Conservation (phyloP, 257 asterid genomes). For the Solanum chiquidenum region DNA sequence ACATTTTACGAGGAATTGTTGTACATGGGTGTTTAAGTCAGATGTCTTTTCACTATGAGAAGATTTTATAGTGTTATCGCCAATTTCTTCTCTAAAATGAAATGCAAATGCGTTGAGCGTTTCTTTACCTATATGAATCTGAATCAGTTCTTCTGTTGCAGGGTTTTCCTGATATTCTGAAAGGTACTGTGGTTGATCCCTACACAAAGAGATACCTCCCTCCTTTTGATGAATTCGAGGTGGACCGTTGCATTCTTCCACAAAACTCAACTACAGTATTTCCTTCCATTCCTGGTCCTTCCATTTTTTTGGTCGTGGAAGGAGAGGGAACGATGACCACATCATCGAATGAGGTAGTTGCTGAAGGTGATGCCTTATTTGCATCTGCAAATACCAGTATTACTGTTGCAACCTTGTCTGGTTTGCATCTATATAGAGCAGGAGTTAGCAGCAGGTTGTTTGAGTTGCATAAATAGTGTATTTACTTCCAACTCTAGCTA, state of each 20-base stretch:
- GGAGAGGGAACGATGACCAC: slow-evolving; percentile 53
- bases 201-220: slow-evolving; percentile 58
- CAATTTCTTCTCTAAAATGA: not conserved
- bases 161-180: slow-evolving; percentile 65
- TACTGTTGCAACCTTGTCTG: slow-evolving; percentile 20
- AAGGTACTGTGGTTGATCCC: slow-evolving; percentile 45
- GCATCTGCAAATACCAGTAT: slow-evolving; percentile 47
- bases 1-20: not conserved
- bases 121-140: not conserved
- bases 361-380: slow-evolving; percentile 70
- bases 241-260: slow-evolving; percentile 80
- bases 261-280: slow-evolving; percentile 31
- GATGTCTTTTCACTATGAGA: not conserved
- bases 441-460: slow-evolving; percentile 66
- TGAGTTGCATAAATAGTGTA: slow-evolving; percentile 2
- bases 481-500: not conserved
- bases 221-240: slow-evolving; percentile 92
- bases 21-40: not conserved
- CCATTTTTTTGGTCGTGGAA: slow-evolving; percentile 39
- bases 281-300: slow-evolving; percentile 63
- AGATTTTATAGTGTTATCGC: not conserved
- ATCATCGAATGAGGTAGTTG: slow-evolving; percentile 18
- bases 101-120: not conserved
- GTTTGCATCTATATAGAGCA: slow-evolving; percentile 57
- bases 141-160: slow-evolving; percentile 13